Percentiles rank a stretch among this genome's conserved stretches.
These are phyloP conservation scores for Cladosporium velox DNA, from an alignment of 2,329 filamentous ascomycete species.

Conservation along the genomic window DNA sequence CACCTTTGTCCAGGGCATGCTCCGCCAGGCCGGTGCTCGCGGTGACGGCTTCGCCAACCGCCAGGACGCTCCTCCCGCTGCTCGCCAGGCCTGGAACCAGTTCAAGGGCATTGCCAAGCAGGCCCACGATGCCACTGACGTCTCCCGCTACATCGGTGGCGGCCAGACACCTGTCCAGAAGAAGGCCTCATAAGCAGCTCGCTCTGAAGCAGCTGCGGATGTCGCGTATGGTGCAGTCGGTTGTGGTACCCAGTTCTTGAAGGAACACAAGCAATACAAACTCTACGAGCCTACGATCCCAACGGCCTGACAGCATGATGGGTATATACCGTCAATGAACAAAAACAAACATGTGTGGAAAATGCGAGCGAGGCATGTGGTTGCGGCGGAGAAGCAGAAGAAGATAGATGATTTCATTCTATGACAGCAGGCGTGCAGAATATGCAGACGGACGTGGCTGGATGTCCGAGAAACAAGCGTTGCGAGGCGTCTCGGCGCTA, in stretches of 20 bases:
- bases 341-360: conserved; percentile 6
- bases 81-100: conserved; percentile 75
- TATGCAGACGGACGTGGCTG: neutral
- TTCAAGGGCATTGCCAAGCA: conserved; percentile 73
- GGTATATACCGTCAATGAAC: conserved; percentile 10
- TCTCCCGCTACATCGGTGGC: conserved; percentile 69
- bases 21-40: conserved; percentile 70
- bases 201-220: conserved; percentile 3
- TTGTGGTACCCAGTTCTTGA: conserved; percentile 1
- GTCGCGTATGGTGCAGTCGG: conserved; percentile 5
- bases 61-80: conserved; percentile 80
- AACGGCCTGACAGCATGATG: conserved; percentile 20
- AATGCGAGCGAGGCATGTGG: neutral
- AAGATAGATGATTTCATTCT: conserved; percentile 19
- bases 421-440: conserved; percentile 3
- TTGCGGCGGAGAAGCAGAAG: neutral
- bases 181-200: conserved; percentile 59
- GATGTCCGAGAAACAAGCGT: conserved; percentile 11
- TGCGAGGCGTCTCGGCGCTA: conserved; percentile 20
- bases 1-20: conserved; percentile 83
- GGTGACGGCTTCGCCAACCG: conserved; percentile 81
- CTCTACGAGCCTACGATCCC: conserved; percentile 20
- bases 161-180: conserved; percentile 56
- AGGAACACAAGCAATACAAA: conserved; percentile 15
- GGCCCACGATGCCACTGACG: conserved; percentile 77